Base-by-base conservation (phyloP, 306 rosid genomes). In the Quercus wislizeni region DNA sequence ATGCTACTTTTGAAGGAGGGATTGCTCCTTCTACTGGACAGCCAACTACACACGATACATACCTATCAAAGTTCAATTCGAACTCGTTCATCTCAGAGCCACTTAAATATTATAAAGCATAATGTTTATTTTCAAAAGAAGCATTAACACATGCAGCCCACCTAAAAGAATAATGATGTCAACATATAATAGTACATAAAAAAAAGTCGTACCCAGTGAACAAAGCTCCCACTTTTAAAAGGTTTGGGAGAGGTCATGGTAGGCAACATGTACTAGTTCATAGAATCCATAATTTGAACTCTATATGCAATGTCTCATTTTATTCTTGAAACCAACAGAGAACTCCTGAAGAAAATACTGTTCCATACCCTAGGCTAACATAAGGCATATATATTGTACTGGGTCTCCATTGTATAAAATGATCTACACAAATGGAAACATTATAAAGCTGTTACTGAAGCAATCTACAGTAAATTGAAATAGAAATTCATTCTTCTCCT, bases 11-110 rank as follows among this genome's bases (percentile, higher is more conserved):
- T 65, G 97, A 89, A n/a, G 97, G 97, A 58, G 90, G 19, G 55
- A 95, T 78, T 81, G 84, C 86, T 85, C 99, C 99, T 88, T 95
- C 99, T 62, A 82, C 93, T 4, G 99, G 99, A 81, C 99, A 95
- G 69, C 92, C 99, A 87, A 84, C 91, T 56, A 85, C 94, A 71
- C 99, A 95, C 28, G 98, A 95, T 76, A 95, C 96, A 80, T 94
- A 94, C 89, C 98, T 94, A 84, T 55, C 21, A 74, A 82, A 76
- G 56, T 80, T 76, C 70, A 78, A 74, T 15, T 56, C 59, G 63
- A 56, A 64, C 41, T 73, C 55, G 76, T 41, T 75, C 56, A 74
- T 67, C 43, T 56, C 46, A 74, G 80, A 69, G 71, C 62, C 12
- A 57, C 51, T 54, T 52, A 55, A 78, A 18, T 49, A 46, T 38